phyloP scores from a whole-genome alignment of 1,139 yeast species.

The Ashbya aceris region DNA sequence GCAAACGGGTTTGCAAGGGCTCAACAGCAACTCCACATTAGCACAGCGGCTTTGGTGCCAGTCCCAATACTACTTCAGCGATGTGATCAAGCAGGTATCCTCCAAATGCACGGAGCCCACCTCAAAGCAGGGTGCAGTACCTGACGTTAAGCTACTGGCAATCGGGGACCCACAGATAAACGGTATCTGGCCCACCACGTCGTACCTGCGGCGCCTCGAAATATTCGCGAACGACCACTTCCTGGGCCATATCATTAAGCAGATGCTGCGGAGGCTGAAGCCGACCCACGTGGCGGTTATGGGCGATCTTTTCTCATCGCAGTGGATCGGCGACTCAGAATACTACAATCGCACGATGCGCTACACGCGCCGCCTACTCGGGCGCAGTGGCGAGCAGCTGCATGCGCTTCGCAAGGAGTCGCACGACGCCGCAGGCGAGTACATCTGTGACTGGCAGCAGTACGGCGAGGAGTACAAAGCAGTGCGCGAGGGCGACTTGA shows the following conservation, averaged over 20 bases:
- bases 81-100: no score
- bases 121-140: neutral
- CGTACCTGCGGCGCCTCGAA: slow-evolving; percentile 69
- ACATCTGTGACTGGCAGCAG: slow-evolving; percentile 30
- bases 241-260: slow-evolving; percentile 68
- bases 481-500: slow-evolving; percentile 34
- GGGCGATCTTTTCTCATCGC: slow-evolving; percentile 93
- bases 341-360: slow-evolving; percentile 70
- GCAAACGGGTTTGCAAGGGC: no score
- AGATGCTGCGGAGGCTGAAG: slow-evolving; percentile 49
- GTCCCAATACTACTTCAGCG: no score
- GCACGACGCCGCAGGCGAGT: slow-evolving; percentile 22
- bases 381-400: slow-evolving; percentile 18
- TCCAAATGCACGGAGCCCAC: no score
- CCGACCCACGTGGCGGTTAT: slow-evolving; percentile 82
- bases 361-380: slow-evolving; percentile 54
- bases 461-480: slow-evolving; percentile 40
- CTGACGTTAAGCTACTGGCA: slow-evolving; percentile 57
- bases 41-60: no score
- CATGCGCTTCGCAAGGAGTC: slow-evolving; percentile 12
- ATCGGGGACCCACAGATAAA: slow-evolving; percentile 97
- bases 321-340: slow-evolving; percentile 87
- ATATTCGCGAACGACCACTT: slow-evolving; percentile 82
- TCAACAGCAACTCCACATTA: no score
- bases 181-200: slow-evolving; percentile 67